A percentile compares a stretch with the other conserved stretches of the same genome.
phyloP scores from a whole-genome alignment of 2,329 filamentous ascomycete species.

The Fusarium phyllophilum region DNA sequence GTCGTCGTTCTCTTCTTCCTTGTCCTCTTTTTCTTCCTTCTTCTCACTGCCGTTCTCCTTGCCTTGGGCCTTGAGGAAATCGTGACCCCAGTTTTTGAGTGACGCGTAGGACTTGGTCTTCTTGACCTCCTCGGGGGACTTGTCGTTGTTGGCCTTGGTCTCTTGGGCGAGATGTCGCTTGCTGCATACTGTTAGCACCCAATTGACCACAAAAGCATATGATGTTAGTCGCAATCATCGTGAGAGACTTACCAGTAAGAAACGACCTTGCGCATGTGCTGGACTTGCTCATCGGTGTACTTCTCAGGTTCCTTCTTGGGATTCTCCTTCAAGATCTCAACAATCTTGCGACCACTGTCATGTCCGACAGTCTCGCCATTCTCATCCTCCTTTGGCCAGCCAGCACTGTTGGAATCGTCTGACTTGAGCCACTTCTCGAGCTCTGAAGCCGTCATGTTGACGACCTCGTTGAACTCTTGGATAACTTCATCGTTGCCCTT shows the following conservation, averaged over 20 bases:
- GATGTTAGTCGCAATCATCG: neutral
- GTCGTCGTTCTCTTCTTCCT: constrained; percentile 13
- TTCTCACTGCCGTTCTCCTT: constrained; percentile 14
- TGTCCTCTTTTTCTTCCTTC: constrained; percentile 19
- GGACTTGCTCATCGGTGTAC: constrained; percentile 65
- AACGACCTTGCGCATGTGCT: constrained; percentile 72
- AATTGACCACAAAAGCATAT: fast-evolving
- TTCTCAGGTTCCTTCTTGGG: constrained; percentile 64
- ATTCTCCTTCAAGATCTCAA: constrained; percentile 71
- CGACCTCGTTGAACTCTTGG: constrained; percentile 72
- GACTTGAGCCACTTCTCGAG: constrained; percentile 70
- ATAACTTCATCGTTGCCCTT: constrained; percentile 46
- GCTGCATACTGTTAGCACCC: constrained; percentile 31
- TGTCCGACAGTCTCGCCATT: constrained; percentile 72
- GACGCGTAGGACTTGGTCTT: constrained; percentile 66
- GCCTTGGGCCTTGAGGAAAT: constrained; percentile 56
- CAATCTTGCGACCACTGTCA: constrained; percentile 70
- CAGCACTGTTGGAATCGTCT: constrained; percentile 66
- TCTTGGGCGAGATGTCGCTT: constrained; percentile 75
- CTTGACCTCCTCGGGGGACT: constrained; percentile 56
- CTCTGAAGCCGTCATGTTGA: constrained; percentile 72
- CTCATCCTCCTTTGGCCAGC: constrained; percentile 68
- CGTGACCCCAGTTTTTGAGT: constrained; percentile 71
- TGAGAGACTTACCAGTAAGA: constrained; percentile 61
- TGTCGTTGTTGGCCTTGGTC: constrained; percentile 65